Base-by-base conservation (phyloP, 2,329 filamentous ascomycete genomes). In the Hysterium pulicare region DNA sequence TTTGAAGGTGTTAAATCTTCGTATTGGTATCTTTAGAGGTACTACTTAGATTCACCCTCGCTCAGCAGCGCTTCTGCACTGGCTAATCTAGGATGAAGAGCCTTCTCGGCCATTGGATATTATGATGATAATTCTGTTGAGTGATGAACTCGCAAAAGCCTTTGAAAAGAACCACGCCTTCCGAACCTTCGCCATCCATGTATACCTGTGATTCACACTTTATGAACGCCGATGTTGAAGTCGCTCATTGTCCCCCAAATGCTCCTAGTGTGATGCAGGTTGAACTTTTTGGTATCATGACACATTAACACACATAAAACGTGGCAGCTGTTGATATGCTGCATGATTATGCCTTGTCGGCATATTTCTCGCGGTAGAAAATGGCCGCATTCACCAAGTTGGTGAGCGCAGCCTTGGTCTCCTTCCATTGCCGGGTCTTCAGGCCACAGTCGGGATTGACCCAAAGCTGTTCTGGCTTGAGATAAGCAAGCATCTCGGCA, bases 321-420 rank as follows among this genome's bases (percentile, higher is more conserved):
- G 63, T 42, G 48, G 57, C 51, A 55, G 60, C 61, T 60, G 60
- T 65, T 64, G 62, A 62, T 62, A 57, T 64, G 62, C 62, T 57
- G 55, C 61, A 56, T 51, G 53, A 50, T 34, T 44, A 51, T 47
- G 46, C 39, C 51, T 62, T 72, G 73, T 86, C 82, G 70, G 82
- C 69, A 75, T 94, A 86, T 81, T 95, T 90, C 73, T 84, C 73
- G 70, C 93, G 91, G 90, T 83, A 97, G 80, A 77, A 85, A 83
- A 96, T 96, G 79, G 93, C 91, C 45, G 93, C 93, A 71, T 91
- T 90, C 74, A 98, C 91, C 89, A 98, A 86, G 84, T 96, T 95
- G 77, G 76, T 77, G 67, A 98, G 77, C 46, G 91, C 88, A 67
- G 89, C 89, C 86, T 96, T 97, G 73, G 90, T 95, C 84, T 98